These are phyloP conservation scores for Rosa chinensis DNA, from an alignment of 306 rosid species.

Conservation along the genomic window DNA sequence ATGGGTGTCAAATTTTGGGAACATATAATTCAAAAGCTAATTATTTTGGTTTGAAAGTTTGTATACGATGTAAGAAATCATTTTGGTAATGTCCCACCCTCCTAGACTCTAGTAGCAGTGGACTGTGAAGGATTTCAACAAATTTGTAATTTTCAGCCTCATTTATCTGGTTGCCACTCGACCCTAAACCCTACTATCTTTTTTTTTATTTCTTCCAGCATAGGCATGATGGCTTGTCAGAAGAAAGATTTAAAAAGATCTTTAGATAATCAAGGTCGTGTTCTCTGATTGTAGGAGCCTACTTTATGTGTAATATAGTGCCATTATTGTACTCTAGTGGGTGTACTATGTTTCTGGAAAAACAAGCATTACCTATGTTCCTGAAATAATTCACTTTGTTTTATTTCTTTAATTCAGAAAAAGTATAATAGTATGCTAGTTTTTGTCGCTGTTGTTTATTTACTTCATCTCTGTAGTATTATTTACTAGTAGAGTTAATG, in stretches of 20 bases:
- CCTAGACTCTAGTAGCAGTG: neutral
- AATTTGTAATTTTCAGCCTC: neutral
- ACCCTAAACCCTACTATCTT: neutral
- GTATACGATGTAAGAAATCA: neutral
- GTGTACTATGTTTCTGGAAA: neutral
- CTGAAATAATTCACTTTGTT: neutral
- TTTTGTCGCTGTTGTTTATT: too few relatives aligned
- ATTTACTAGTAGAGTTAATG: neutral
- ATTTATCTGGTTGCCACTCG: neutral
- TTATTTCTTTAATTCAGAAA: neutral
- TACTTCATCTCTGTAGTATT: too few relatives aligned
- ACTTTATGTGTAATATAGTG: neutral
- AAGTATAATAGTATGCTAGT: too few relatives aligned
- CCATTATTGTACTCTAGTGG: neutral
- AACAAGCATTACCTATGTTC: neutral
- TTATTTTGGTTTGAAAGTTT: neutral
- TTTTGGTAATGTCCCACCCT: neutral
- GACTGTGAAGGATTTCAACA: neutral
- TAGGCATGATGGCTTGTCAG: neutral
- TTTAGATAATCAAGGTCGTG: neutral
- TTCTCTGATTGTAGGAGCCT: neutral
- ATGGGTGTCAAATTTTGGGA: neutral
- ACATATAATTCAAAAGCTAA: neutral
- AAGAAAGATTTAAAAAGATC: neutral
- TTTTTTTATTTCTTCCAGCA: neutral